These are phyloP conservation scores for Erodium maritimum DNA, from an alignment of 345 rosid species.

Conservation along the genomic window DNA sequence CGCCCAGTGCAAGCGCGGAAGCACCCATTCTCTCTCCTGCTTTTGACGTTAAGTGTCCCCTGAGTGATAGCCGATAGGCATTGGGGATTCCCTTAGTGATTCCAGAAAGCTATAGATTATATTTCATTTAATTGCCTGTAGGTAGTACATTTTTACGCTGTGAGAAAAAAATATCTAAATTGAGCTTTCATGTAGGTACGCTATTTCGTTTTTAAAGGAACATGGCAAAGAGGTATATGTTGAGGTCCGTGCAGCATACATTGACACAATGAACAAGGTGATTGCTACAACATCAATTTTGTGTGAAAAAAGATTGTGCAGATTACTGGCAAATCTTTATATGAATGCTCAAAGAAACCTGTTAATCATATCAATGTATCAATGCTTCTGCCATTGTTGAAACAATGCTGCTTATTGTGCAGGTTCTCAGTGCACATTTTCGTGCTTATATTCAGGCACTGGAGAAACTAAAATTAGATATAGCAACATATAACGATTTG, in stretches of 20 bases:
- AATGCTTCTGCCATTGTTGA: background rate
- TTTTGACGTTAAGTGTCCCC: too few species aligned
- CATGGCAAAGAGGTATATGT: conserved; percentile 79
- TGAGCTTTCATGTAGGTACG: conserved; percentile 41
- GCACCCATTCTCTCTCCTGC: too few species aligned
- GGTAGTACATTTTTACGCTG: too few species aligned
- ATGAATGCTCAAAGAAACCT: background rate
- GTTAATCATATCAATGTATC: background rate
- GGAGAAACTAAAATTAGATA: conserved; percentile 92
- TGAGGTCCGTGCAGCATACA: conserved; percentile 86
- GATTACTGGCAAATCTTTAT: too few species aligned
- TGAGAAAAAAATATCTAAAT: too few species aligned
- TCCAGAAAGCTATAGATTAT: too few species aligned
- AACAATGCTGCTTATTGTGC: conserved; percentile 15
- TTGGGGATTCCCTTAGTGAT: too few species aligned
- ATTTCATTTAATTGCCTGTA: too few species aligned
- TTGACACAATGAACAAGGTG: conserved; percentile 99
- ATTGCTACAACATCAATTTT: conserved; percentile 3
- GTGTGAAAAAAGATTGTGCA: too few species aligned
- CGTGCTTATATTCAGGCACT: conserved; percentile 94
- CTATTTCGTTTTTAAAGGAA: conserved; percentile 75
- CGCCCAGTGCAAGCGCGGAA: too few species aligned
- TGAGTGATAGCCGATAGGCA: too few species aligned
- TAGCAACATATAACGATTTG: conserved; percentile 81
- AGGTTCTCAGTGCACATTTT: conserved; percentile 98